Base-by-base conservation (phyloP, 257 asterid genomes). In the Thymus quinquecostatus region DNA sequence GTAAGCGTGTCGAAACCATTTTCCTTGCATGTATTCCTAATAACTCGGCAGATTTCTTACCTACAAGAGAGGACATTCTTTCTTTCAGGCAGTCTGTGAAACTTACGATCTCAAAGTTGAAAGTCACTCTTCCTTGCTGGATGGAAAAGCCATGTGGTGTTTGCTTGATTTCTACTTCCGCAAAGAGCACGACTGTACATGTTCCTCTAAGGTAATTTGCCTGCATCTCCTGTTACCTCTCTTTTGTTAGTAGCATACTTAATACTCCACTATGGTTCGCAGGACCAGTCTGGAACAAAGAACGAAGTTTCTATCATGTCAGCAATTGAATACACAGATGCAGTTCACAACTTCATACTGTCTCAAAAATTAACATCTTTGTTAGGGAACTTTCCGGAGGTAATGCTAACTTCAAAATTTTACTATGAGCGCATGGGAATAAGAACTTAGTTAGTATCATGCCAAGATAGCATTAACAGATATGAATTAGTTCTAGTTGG, bases 111-210 rank as follows among this genome's bases (percentile, higher is more conserved):
- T 92, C 64, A 89, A 85, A 79, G 79, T 91, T 59, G 92, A 88
- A 70, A 86, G 77, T 40, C 89, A 88, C 68, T 84, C 97, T 67
- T 85, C 97, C 58, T 74, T 94, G 74, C 72, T 88, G 82, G 99
- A 94, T 67, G 99, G 99, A 79, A 91, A 86, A 75, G 99, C 97
- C 76, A 88, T 94, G 97, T 94, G 99, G 99, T 94, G 96, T 83
- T 80, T 94, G 95, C 94, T 94, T 80, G 99, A 94, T 73, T 90
- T 84, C 84, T 94, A 94, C 83, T 94, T 94, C 63, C 89, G 97
- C 50, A 94, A 84, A 76, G 97, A 89, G 80, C 89, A 84, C 68
- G 77, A 60, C 68, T 81, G 93, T 74, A 78, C 90, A 56, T 82
- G 89, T 76, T 85, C 89, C 75, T 80, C 56, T 57, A 85, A 87